Evolutionary conservation across 805 yeast species (phyloP).

Genomic region (Cyberlindnera xylosilytica): DNA sequence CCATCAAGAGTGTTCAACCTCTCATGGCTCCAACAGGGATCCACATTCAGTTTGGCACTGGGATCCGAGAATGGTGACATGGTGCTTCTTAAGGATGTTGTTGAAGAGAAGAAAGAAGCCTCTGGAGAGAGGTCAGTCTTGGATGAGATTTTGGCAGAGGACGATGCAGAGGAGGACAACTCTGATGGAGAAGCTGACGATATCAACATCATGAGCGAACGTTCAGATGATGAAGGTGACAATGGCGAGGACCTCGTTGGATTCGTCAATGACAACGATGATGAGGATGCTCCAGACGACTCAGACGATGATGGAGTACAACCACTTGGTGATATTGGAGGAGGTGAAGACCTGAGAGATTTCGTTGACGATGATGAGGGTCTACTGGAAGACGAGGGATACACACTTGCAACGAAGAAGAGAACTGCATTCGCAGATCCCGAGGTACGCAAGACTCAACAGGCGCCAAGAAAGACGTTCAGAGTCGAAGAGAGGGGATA

Average conservation of each 20-base stretch:
- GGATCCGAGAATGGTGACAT: conserved; percentile 42
- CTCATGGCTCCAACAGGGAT: conserved; percentile 33
- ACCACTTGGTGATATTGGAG: too few species aligned
- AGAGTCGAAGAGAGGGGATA: conserved; percentile 17
- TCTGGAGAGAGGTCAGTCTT: conserved; percentile 9
- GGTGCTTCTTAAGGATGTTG: conserved; percentile 29
- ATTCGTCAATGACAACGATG: too few species aligned
- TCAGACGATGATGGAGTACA: conserved; percentile 24
- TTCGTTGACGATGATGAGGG: conserved; percentile 49
- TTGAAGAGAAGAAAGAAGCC: conserved; percentile 22
- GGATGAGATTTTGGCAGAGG: conserved; percentile 24
- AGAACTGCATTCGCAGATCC: conserved; percentile 13
- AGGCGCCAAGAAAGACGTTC: conserved; percentile 9
- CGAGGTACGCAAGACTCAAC: conserved; percentile 1
- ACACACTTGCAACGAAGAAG: conserved; percentile 28
- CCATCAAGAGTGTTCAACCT: conserved; percentile 29
- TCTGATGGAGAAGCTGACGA: conserved; percentile 30
- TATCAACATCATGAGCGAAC: conserved; percentile 24
- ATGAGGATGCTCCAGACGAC: conserved; percentile 13
- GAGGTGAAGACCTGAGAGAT: conserved; percentile 28
- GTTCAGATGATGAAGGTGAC: conserved; percentile 19
- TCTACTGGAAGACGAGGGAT: conserved; percentile 61
- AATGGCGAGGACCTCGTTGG: conserved; percentile 28
- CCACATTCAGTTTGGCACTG: conserved; percentile 27
- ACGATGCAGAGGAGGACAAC: conserved; percentile 24